These are phyloP conservation scores for Fusarium nematophilum DNA, from an alignment of 2,329 filamentous ascomycete species.

Conservation along the genomic window DNA sequence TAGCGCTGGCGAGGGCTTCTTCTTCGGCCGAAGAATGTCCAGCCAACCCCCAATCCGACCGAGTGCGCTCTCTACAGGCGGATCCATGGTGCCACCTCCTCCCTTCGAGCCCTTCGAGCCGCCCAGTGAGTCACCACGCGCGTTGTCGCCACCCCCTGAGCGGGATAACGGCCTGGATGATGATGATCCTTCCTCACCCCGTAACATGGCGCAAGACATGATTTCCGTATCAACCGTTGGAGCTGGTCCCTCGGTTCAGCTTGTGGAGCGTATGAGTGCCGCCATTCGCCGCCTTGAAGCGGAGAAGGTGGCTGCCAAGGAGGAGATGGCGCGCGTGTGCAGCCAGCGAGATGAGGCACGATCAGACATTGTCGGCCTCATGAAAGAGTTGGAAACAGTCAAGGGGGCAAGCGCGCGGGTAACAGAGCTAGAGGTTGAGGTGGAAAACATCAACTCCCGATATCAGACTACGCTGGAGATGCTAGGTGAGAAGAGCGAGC, in stretches of 20 bases:
- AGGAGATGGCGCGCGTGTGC: slow-evolving; percentile 83
- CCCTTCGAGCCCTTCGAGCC: slow-evolving; percentile 63
- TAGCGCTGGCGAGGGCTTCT: slow-evolving; percentile 52
- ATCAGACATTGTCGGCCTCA: slow-evolving; percentile 88
- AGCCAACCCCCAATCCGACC: slow-evolving; percentile 59
- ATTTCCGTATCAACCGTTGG: slow-evolving; percentile 89
- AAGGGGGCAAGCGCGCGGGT: slow-evolving; percentile 70
- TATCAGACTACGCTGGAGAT: slow-evolving; percentile 95
- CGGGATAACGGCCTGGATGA: slow-evolving; percentile 65
- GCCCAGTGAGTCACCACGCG: slow-evolving; percentile 48
- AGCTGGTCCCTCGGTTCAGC: slow-evolving; percentile 91
- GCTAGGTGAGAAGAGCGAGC: slow-evolving; percentile 96
- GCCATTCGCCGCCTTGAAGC: slow-evolving; percentile 90
- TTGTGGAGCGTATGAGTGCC: slow-evolving; percentile 96
- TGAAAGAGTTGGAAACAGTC: slow-evolving; percentile 85
- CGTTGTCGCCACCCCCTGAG: slow-evolving; percentile 56
- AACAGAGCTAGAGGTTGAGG: slow-evolving; percentile 72
- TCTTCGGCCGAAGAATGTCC: slow-evolving; percentile 61
- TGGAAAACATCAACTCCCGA: slow-evolving; percentile 76
- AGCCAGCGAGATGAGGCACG: slow-evolving; percentile 92
- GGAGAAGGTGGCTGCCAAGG: slow-evolving; percentile 88
- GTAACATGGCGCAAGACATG: slow-evolving; percentile 82
- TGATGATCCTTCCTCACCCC: slow-evolving; percentile 65
- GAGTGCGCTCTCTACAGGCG: slow-evolving; percentile 51
- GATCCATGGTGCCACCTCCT: slow-evolving; percentile 51